Percentiles rank a stretch among this genome's conserved stretches.
These are phyloP conservation scores for Gastrolobium villosum DNA, from an alignment of 306 rosid genomes.

Conservation along the genomic window DNA sequence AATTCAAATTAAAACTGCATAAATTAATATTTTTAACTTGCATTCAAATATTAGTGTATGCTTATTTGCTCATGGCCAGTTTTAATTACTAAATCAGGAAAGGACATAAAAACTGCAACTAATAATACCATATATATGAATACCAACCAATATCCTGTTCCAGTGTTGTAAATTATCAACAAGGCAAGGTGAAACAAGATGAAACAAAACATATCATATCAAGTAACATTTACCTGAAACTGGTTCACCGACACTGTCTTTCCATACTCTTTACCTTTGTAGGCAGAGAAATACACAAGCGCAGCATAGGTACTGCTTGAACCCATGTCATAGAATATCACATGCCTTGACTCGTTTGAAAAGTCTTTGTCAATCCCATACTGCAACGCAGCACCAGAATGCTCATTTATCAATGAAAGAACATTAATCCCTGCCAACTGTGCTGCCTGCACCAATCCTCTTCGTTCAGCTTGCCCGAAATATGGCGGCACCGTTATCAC, in stretches of 20 bases:
- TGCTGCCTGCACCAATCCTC: constrained; percentile 83
- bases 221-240: constrained; percentile 73
- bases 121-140: constrained; percentile 4
- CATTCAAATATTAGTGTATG: constrained; percentile 21
- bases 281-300: constrained; percentile 84
- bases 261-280: constrained; percentile 83
- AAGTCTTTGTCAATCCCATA: constrained; percentile 98
- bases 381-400: constrained; percentile 97
- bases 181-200: background rate
- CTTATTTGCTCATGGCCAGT: constrained; percentile 6
- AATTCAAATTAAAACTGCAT: constrained; percentile 10
- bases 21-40: constrained; percentile 1
- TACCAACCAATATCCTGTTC: background rate
- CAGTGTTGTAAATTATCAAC: background rate
- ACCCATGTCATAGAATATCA: constrained; percentile 96
- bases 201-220: too few relatives aligned
- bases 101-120: background rate
- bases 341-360: constrained; percentile 83
- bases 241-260: constrained; percentile 84
- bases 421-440: constrained; percentile 86
- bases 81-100: constrained; percentile 9
- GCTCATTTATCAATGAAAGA: constrained; percentile 86
- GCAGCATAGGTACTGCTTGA: constrained; percentile 92
- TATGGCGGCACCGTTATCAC: constrained; percentile 95
- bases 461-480: constrained; percentile 93